Conservation (phyloP, 2,329 filamentous ascomycete species). For the Aureobasidium sp. region DNA sequence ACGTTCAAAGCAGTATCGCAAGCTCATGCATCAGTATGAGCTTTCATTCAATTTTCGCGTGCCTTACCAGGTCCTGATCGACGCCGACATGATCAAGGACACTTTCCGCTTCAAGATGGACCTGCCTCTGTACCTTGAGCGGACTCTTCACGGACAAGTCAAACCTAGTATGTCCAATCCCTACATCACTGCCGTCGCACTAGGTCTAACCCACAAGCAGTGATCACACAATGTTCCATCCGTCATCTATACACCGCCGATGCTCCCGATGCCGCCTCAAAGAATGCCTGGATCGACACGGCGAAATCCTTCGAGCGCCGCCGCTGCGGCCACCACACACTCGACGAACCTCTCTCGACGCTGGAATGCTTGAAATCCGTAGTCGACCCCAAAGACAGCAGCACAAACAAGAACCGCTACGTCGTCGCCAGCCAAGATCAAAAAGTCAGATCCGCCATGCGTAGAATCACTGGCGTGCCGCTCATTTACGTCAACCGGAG, state of each 20-base stretch:
- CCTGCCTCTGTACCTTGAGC: slow-evolving; percentile 65
- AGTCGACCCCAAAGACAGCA: slow-evolving; percentile 67
- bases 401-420: slow-evolving; percentile 71
- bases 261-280: slow-evolving; percentile 24
- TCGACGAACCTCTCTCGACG: slow-evolving; percentile 62
- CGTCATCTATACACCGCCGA: slow-evolving; percentile 62
- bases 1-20: slow-evolving; percentile 67
- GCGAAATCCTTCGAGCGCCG: slow-evolving; percentile 71
- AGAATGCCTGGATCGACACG: slow-evolving; percentile 58
- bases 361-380: slow-evolving; percentile 66
- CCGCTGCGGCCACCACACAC: slow-evolving; percentile 70
- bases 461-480: slow-evolving; percentile 64
- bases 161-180: slow-evolving; percentile 61
- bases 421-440: slow-evolving; percentile 68
- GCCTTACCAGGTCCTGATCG: slow-evolving; percentile 87
- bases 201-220: slow-evolving; percentile 30
- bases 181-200: not conserved
- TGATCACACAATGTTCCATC: slow-evolving; percentile 78
- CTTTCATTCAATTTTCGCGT: slow-evolving; percentile 85
- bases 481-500: slow-evolving; percentile 71
- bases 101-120: slow-evolving; percentile 85
- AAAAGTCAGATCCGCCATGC: slow-evolving; percentile 56
- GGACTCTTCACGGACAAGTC: slow-evolving; percentile 78
- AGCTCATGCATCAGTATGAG: slow-evolving; percentile 89
- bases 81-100: slow-evolving; percentile 77